Conservation (phyloP, 2,329 filamentous ascomycete genomes). For the Aspergillus sp. region DNA sequence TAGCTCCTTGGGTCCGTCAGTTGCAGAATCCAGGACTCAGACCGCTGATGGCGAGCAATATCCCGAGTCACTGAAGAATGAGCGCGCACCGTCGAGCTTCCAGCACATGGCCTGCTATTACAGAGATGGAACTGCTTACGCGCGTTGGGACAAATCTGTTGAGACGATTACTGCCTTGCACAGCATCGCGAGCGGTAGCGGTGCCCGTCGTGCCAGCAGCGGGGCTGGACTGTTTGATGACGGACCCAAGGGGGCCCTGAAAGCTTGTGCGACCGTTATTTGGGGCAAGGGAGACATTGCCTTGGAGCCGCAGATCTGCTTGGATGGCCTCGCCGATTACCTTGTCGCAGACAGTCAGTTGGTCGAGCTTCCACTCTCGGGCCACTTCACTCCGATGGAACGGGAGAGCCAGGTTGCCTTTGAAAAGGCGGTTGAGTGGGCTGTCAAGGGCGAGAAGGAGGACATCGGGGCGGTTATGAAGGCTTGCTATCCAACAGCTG, state of each 20-base stretch:
- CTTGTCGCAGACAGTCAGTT: constrained; percentile 54
- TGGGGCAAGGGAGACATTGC: constrained; percentile 57
- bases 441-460: constrained; percentile 38
- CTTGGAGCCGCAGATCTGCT: constrained; percentile 50
- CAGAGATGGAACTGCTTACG: constrained; percentile 50
- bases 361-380: constrained; percentile 50
- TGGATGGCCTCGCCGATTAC: constrained; percentile 57
- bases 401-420: constrained; percentile 45
- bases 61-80: constrained; percentile 41
- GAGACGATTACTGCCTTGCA: constrained; percentile 52
- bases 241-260: constrained; percentile 49
- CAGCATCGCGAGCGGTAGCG: constrained; percentile 40
- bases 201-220: constrained; percentile 36
- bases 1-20: constrained; percentile 53
- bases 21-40: constrained; percentile 44
- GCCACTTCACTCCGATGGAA: constrained; percentile 58
- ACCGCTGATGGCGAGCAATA: constrained; percentile 39
- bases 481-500: constrained; percentile 36
- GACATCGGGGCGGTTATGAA: constrained; percentile 35
- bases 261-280: constrained; percentile 55
- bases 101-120: constrained; percentile 57
- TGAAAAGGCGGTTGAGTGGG: constrained; percentile 44
- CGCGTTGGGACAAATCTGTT: constrained; percentile 55
- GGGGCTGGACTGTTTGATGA: constrained; percentile 49
- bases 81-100: constrained; percentile 50